Conservation (phyloP, 768 basidiomycete genomes). For the Butyriboletus loyo region DNA sequence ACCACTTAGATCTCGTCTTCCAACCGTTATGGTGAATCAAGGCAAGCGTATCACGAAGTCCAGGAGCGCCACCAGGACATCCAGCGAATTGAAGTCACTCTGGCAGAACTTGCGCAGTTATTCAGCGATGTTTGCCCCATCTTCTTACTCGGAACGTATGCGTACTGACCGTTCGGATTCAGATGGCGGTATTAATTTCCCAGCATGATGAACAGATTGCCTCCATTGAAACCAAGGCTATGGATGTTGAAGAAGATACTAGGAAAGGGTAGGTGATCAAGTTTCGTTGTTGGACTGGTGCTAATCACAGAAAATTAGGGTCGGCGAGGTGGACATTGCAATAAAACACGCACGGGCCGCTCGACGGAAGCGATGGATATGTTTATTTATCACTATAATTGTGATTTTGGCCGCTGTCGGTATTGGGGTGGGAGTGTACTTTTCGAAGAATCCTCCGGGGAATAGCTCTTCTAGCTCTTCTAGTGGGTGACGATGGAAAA, state of each 20-base stretch:
- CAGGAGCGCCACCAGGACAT: slow-evolving; percentile 88
- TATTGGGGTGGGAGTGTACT: slow-evolving; percentile 31
- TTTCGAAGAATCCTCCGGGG: slow-evolving; percentile 5
- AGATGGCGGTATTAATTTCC: slow-evolving; percentile 78
- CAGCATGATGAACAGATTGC: slow-evolving; percentile 78
- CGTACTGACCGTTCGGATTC: background rate
- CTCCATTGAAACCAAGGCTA: slow-evolving; percentile 59
- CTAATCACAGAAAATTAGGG: slow-evolving; percentile 35
- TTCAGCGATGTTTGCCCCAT: slow-evolving; percentile 67
- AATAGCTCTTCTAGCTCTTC: background rate
- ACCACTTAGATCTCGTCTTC: slow-evolving; percentile 60
- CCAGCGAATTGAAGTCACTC: slow-evolving; percentile 77
- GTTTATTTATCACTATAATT: slow-evolving; percentile 62
- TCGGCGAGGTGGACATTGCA: slow-evolving; percentile 62
- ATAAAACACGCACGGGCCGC: slow-evolving; percentile 66
- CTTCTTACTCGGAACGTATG: background rate
- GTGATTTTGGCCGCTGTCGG: slow-evolving; percentile 50
- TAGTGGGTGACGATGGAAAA: background rate
- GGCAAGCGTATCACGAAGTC: slow-evolving; percentile 81
- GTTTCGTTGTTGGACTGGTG: background rate
- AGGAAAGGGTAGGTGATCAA: slow-evolving; percentile 56
- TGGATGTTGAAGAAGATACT: slow-evolving; percentile 63
- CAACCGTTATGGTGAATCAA: slow-evolving; percentile 79
- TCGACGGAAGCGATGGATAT: slow-evolving; percentile 83
- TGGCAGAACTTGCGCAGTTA: slow-evolving; percentile 85